These are phyloP conservation scores for Ophiosphaerella korrae DNA, from an alignment of 2,329 filamentous ascomycete genomes.

Conservation along the genomic window DNA sequence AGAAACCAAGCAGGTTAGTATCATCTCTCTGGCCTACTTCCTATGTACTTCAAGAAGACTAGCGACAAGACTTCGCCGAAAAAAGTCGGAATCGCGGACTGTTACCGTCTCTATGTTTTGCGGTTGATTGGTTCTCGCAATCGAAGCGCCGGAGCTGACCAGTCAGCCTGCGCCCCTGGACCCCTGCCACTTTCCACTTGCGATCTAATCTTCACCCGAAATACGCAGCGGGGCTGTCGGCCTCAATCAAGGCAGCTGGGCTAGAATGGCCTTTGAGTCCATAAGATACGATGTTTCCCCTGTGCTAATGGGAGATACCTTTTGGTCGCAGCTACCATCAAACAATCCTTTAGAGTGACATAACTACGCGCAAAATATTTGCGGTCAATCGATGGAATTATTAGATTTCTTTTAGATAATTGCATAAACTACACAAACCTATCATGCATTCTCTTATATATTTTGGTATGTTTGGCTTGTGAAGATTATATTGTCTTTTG, in stretches of 20 bases:
- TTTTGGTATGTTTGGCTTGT: not conserved
- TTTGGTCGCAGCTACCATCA: too few relatives aligned
- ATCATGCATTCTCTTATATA: constrained; percentile 1
- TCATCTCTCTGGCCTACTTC: too few relatives aligned
- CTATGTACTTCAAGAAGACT: too few relatives aligned
- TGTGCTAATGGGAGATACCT: too few relatives aligned
- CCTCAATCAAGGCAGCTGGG: not conserved
- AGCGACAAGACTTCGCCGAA: not conserved
- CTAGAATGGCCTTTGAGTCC: not conserved
- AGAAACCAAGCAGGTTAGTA: too few relatives aligned
- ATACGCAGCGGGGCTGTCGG: constrained; percentile 1
- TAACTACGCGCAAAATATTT: too few relatives aligned
- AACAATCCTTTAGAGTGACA: too few relatives aligned
- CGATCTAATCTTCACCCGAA: constrained; percentile 1
- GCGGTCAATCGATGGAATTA: too few relatives aligned
- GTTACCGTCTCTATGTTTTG: not conserved
- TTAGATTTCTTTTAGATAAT: not conserved
- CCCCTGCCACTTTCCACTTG: constrained; percentile 1
- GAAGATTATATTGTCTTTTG: not conserved
- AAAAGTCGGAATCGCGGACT: too few relatives aligned
- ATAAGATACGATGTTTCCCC: not conserved
- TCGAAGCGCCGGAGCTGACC: too few relatives aligned
- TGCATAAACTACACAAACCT: not conserved
- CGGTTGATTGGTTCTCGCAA: constrained; percentile 1
- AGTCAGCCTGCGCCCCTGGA: not conserved